A percentile compares a stretch with the other conserved stretches of the same genome.
These are phyloP conservation scores for Petunia hybrid DNA, from an alignment of 305 asterid genomes.

Conservation along the genomic window DNA sequence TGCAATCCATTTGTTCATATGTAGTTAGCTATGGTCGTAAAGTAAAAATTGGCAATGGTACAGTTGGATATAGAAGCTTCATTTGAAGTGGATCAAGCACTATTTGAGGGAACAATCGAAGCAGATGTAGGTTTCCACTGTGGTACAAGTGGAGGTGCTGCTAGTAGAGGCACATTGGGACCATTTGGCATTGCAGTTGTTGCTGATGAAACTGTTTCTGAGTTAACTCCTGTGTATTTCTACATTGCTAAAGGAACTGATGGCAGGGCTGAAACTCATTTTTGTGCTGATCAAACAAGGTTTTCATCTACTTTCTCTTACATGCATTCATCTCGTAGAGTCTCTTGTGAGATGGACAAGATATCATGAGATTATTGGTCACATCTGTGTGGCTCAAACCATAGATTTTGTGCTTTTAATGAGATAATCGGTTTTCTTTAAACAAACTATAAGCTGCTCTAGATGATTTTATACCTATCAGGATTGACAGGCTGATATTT, in stretches of 20 bases:
- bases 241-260: conserved; percentile 63
- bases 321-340: background rate
- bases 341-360: too few relatives aligned
- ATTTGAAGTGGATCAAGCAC: conserved; percentile 59
- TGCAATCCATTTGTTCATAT: background rate
- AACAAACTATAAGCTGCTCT: too few relatives aligned
- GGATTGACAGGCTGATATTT: too few relatives aligned
- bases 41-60: conserved; percentile 22
- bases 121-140: conserved; percentile 55
- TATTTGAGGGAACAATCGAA: conserved; percentile 43
- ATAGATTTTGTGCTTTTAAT: too few relatives aligned
- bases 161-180: conserved; percentile 72
- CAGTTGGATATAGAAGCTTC: conserved; percentile 78
- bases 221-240: conserved; percentile 81
- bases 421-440: too few relatives aligned
- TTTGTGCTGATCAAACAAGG: conserved; percentile 81
- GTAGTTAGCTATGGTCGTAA: background rate
- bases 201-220: conserved; percentile 62
- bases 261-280: conserved; percentile 61
- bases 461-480: too few relatives aligned
- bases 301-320: conserved; percentile 34
- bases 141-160: conserved; percentile 75
- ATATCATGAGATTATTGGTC: too few relatives aligned
- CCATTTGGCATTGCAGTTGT: conserved; percentile 82
- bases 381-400: too few relatives aligned